Evolutionary conservation across 2,329 filamentous ascomycete species (phyloP).

Genomic region (Phaeosphaeriaceae sp.): DNA sequence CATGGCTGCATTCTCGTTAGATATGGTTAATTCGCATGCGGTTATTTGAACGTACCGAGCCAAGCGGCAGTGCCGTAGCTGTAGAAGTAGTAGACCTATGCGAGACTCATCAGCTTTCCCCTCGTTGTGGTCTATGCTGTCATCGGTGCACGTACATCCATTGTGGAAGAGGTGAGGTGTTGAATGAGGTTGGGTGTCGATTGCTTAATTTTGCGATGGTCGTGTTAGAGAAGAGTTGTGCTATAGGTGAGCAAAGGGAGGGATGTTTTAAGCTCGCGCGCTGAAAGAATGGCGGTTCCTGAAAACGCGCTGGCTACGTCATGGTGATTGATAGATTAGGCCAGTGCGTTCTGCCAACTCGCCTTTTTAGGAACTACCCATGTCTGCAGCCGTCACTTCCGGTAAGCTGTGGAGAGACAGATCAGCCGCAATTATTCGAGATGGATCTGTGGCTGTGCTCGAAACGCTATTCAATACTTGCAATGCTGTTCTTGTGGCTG

Average conservation of each 20-base stretch:
- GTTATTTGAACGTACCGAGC: constrained; percentile 34
- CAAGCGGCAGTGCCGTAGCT: constrained; percentile 53
- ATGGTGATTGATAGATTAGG: constrained; percentile 12
- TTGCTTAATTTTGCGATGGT: too few species aligned
- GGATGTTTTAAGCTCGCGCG: background rate
- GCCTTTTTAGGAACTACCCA: constrained; percentile 5
- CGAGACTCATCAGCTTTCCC: constrained; percentile 20
- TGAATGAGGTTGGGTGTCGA: background rate
- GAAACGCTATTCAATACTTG: background rate
- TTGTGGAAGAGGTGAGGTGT: background rate
- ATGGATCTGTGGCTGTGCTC: background rate
- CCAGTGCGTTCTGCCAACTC: constrained; percentile 4
- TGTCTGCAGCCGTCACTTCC: constrained; percentile 1
- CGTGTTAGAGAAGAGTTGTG: background rate
- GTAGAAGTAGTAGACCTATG: constrained; percentile 54
- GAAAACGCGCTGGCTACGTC: constrained; percentile 8
- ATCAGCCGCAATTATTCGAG: background rate
- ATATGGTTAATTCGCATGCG: background rate
- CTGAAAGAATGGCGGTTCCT: constrained; percentile 10
- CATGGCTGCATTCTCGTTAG: constrained; percentile 35
- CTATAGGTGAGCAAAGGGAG: background rate
- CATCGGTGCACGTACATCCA: constrained; percentile 11
- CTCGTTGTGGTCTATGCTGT: background rate
- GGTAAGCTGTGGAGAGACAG: background rate
- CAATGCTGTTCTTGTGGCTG: background rate